Conservation (phyloP, 2,329 filamentous ascomycete genomes). For the Aspergillus brasiliensis region DNA sequence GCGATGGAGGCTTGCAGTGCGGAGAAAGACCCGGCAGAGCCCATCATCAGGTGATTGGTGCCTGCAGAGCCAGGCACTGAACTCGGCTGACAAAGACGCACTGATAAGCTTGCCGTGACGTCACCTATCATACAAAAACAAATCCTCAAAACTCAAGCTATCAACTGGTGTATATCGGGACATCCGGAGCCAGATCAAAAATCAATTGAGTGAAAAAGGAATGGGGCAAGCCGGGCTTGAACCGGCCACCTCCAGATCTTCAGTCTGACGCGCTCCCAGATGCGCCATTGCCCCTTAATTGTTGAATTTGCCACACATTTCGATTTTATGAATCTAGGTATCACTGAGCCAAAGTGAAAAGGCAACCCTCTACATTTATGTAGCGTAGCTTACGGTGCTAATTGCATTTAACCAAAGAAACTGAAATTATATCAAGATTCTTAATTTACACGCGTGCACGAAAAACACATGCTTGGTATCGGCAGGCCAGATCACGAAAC, state of each 20-base stretch:
- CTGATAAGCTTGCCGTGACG: slow-evolving; percentile 3
- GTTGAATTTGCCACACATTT: background rate
- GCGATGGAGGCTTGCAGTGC: slow-evolving; percentile 14
- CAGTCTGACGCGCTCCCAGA: background rate
- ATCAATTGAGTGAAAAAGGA: background rate
- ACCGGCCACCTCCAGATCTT: background rate
- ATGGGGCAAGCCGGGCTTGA: background rate
- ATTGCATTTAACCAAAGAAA: background rate
- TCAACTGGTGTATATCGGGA: background rate
- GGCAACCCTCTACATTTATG: too few species aligned
- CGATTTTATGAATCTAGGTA: background rate
- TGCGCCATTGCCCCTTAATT: background rate
- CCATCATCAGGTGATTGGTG: slow-evolving; percentile 19
- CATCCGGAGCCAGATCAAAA: background rate
- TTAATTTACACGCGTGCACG: slow-evolving; percentile 28
- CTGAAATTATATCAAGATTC: slow-evolving; percentile 17
- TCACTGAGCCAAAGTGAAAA: background rate
- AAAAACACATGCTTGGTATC: slow-evolving; percentile 32
- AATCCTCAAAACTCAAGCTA: background rate
- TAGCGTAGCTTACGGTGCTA: too few species aligned
- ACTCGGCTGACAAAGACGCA: slow-evolving; percentile 11
- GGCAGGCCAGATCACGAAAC: slow-evolving; percentile 20
- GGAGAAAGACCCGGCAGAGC: slow-evolving; percentile 20
- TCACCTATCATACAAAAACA: slow-evolving; percentile 4
- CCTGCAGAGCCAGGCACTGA: slow-evolving; percentile 13